A percentile compares a stretch with the other conserved stretches of the same genome.
Evolutionary conservation across 2,329 filamentous ascomycete species (phyloP).

Genomic region (Onygena corvina): DNA sequence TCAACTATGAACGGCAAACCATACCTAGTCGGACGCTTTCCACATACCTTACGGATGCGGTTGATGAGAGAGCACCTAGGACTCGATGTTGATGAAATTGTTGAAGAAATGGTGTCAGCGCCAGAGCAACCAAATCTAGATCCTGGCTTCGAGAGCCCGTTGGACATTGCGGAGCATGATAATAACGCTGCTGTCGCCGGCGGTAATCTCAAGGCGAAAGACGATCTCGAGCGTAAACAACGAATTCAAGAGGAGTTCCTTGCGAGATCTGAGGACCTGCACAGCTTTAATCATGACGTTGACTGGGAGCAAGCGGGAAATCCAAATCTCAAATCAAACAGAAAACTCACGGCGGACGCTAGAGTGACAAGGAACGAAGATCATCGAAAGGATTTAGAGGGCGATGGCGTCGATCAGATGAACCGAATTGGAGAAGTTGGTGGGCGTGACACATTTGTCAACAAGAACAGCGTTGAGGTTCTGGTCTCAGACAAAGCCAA

Average conservation of each 20-base stretch:
- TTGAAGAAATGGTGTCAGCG: constrained; percentile 53
- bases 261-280: constrained; percentile 43
- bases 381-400: constrained; percentile 64
- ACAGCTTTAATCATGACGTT: constrained; percentile 66
- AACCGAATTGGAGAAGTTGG: constrained; percentile 51
- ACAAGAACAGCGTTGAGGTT: constrained; percentile 56
- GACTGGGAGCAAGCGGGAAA: constrained; percentile 49
- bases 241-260: constrained; percentile 46
- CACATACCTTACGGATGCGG: constrained; percentile 66
- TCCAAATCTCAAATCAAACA: constrained; percentile 44
- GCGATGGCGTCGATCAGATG: constrained; percentile 66
- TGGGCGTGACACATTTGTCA: constrained; percentile 57
- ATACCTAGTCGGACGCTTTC: constrained; percentile 63
- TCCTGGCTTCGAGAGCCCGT: background rate
- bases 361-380: constrained; percentile 49
- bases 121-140: constrained; percentile 8
- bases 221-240: constrained; percentile 33
- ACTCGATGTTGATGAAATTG: constrained; percentile 67
- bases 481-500: constrained; percentile 40
- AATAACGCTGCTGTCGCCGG: constrained; percentile 19
- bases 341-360: constrained; percentile 45
- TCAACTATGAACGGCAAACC: constrained; percentile 61
- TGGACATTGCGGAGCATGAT: background rate
- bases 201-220: constrained; percentile 31
- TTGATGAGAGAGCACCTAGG: constrained; percentile 89